Base-by-base conservation (phyloP, 257 asterid species). In the Solanum lignicaule region DNA sequence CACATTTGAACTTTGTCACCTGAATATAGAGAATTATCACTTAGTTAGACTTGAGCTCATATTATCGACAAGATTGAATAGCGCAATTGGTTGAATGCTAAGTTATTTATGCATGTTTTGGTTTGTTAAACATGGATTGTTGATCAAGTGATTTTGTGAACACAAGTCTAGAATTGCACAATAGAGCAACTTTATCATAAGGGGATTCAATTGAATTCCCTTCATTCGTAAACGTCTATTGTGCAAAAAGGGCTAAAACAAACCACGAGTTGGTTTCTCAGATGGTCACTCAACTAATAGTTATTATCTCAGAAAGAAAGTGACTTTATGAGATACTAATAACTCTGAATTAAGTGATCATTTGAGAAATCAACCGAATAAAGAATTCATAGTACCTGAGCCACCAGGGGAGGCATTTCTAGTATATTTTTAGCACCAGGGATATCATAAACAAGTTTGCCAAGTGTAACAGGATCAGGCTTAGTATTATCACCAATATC, bases 1-100 rank as follows among this genome's bases (percentile, higher is more conserved):
- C 98, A 91, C 98, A 94, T 85, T 94, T 93, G 96, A 96, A 96
- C 89, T 93, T 93, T 4, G 99, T 96, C 87, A 94, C 98, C 98
- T 96, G 90, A 29, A 71, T 4, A 83, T 10, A 0, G 29, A 74
- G 15, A 41, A 41, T 41, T 7, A 9, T 41, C 60, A 46, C 0
- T 74, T 55, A 35, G 18, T 73, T 73, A 55, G 25, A 55, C 1
- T 3, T 18, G 65, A 48, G 3, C 8, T 48, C 21, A 48, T 48
- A 15, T 48, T 48, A 48, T 48, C 60, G 15, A 5, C 21, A 48
- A 5, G 60, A 55, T 20, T 55, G 65, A 18, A 55, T 55, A 7
- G 65, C 5, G 2, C 11, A 55, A 0, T 55, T 55, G 65, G 65
- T 20, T 55, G 65, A 55, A 55, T 7, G 65, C 5, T 55, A 20